Evolutionary conservation across 2,329 filamentous ascomycete species (phyloP), one percentile per base, ranked within the genome.

Genomic region (Cladophialophora yegresii): DNA sequence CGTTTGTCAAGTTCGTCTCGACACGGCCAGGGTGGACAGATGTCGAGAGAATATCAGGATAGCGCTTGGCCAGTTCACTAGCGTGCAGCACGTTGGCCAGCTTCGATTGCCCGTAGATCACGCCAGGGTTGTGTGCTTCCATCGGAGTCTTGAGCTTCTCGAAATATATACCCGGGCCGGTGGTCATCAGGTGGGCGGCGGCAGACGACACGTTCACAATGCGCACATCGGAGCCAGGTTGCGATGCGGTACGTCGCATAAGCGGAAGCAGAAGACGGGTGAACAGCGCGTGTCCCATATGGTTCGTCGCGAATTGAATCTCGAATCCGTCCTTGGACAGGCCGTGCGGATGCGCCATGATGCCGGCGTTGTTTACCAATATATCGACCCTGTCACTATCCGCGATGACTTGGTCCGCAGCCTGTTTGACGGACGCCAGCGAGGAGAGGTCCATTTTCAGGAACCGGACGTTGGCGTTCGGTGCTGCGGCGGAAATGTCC

Each of bases 11-110:
- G 32, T 81, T 78, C 0, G 82, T 82, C 16, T 76, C 63, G 20
- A 83, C 79, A 23, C 81, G 74, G 12, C 83, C 83, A 0, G 83
- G 83, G 64, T 84, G 82, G 4, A 83, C 67, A 0, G 78, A 74
- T 0, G 80, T 76, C 6, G 73, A 73, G 0, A 76, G 81, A 58
- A 84, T 77, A 2, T 73, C 61, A 0, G 82, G 82, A 65, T 83
- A 80, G 0, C 74, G 75, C 13, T 71, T 63, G 0, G 80, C 79
- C 2, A 83, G 73, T 49, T 79, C 74, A 6, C 74, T 70, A 0
- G 79, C 73, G 68, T 78, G 83, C 0, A 83, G 76, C 12, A 84
- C 73, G 51, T 83, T 83, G 4, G 81, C 80, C 4, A 84, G 75
- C 67, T 84, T 84, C 33, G 77, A 78, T 49, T 80, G 76, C 3